Evolutionary conservation across 75 land plant genomes (phyloP).

Genomic region (Ceratopteris richardii): DNA sequence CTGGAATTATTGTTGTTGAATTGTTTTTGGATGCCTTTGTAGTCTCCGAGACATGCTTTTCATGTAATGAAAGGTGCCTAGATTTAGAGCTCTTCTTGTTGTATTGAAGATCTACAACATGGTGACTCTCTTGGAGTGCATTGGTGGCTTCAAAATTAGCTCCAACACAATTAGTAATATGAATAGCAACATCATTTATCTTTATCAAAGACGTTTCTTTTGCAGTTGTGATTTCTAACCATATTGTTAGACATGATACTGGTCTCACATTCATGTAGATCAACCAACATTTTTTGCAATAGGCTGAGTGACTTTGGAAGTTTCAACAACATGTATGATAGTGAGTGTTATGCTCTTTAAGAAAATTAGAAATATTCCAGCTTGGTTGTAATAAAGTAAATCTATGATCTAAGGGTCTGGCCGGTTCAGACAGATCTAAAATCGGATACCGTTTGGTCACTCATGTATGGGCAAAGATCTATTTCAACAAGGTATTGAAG

Average conservation of each 20-base stretch:
- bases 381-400: no score
- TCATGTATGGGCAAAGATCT: no score
- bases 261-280: slow-evolving; percentile 80
- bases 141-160: slow-evolving; percentile 89
- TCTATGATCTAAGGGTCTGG: no score
- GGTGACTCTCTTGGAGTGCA: slow-evolving; percentile 25
- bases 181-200: slow-evolving; percentile 64
- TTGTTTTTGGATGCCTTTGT: no score
- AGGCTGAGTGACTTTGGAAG: slow-evolving; percentile 37
- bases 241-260: slow-evolving; percentile 78
- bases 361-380: slow-evolving; percentile 14
- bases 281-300: slow-evolving; percentile 90
- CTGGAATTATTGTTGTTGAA: no score
- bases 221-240: slow-evolving; percentile 95
- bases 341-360: slow-evolving; percentile 6
- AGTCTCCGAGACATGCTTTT: no score
- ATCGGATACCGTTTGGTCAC: no score
- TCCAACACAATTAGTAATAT: slow-evolving; percentile 59
- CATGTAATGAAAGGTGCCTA: no score
- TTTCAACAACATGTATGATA: slow-evolving; percentile 85
- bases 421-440: no score
- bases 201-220: slow-evolving; percentile 87
- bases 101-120: slow-evolving; percentile 35
- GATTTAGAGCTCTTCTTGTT: slow-evolving; percentile 62
- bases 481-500: no score